phyloP scores from a whole-genome alignment of 2,329 filamentous ascomycete genomes.

The Thyridium curvatum region DNA sequence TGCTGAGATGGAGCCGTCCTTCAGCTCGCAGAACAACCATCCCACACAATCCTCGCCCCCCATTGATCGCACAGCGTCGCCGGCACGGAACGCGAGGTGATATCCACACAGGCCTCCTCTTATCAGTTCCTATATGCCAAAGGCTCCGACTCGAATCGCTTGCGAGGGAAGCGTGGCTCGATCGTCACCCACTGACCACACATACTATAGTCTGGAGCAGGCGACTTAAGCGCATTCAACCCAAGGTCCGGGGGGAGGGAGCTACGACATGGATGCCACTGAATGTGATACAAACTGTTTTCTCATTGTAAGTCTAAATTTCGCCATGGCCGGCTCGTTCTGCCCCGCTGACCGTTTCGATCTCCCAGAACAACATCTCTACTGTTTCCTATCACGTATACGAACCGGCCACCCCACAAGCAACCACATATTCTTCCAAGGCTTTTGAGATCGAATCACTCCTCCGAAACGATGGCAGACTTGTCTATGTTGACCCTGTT shows the following conservation, averaged over 20 bases:
- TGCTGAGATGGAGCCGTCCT: constrained; percentile 32
- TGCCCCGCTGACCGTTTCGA: neutral
- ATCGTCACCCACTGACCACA: constrained; percentile 2
- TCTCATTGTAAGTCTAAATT: constrained; percentile 41
- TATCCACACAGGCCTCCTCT: neutral
- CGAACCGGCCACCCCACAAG: constrained; percentile 37
- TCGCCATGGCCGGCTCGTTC: neutral
- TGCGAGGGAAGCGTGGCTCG: neutral
- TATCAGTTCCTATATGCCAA: neutral
- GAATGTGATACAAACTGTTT: constrained; percentile 59
- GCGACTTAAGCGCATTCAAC: constrained; percentile 7
- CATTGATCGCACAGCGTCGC: too few species aligned
- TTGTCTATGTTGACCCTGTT: constrained; percentile 45
- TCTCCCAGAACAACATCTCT: constrained; percentile 46
- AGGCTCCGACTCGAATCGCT: neutral
- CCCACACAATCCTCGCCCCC: constrained; percentile 2
- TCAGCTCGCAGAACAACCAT: constrained; percentile 5
- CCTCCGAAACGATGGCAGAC: constrained; percentile 44
- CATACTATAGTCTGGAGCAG: constrained; percentile 5
- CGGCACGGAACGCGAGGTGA: neutral
- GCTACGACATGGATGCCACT: constrained; percentile 53
- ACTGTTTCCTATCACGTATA: constrained; percentile 50
- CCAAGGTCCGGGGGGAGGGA: constrained; percentile 14
- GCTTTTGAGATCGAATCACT: constrained; percentile 45
- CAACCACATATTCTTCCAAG: constrained; percentile 35